phyloP scores from a whole-genome alignment of 352 stramenopile genomes.

The Phytophthora syringae region DNA sequence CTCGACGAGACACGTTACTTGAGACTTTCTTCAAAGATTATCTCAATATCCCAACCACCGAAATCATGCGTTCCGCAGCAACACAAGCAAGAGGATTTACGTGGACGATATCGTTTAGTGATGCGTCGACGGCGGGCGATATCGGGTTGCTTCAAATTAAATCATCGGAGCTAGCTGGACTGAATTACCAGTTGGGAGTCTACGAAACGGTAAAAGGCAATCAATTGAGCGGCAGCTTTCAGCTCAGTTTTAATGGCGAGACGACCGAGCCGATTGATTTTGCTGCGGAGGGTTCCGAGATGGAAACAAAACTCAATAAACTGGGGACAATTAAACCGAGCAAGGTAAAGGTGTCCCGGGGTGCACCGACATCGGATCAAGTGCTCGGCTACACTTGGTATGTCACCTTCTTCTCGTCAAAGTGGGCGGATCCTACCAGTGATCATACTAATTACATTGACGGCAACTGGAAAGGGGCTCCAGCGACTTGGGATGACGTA shows the following conservation, averaged over 20 bases:
- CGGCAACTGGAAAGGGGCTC: constrained; percentile 94
- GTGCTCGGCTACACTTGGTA: constrained; percentile 91
- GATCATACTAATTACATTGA: constrained; percentile 82
- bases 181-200: constrained; percentile 52
- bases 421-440: constrained; percentile 92
- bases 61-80: constrained; percentile 63
- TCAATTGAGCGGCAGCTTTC: constrained; percentile 91
- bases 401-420: constrained; percentile 94
- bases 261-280: constrained; percentile 92
- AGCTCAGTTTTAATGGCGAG: constrained; percentile 94
- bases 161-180: constrained; percentile 45
- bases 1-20: constrained; percentile 45
- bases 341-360: constrained; percentile 86
- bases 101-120: constrained; percentile 81
- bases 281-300: constrained; percentile 77
- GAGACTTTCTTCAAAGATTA: constrained; percentile 50
- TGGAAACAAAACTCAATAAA: constrained; percentile 93
- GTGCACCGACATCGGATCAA: constrained; percentile 57
- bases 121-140: constrained; percentile 81
- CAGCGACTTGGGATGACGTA: constrained; percentile 81
- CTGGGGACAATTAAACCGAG: constrained; percentile 93
- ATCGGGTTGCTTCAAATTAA: constrained; percentile 58
- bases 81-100: constrained; percentile 79
- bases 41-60: constrained; percentile 51
- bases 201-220: constrained; percentile 87